Evolutionary conservation across 202 grass and related monocot species (phyloP), one percentile per base, ranked within the genome.

Genomic region (Bolboschoenoplectus hybrid): DNA sequence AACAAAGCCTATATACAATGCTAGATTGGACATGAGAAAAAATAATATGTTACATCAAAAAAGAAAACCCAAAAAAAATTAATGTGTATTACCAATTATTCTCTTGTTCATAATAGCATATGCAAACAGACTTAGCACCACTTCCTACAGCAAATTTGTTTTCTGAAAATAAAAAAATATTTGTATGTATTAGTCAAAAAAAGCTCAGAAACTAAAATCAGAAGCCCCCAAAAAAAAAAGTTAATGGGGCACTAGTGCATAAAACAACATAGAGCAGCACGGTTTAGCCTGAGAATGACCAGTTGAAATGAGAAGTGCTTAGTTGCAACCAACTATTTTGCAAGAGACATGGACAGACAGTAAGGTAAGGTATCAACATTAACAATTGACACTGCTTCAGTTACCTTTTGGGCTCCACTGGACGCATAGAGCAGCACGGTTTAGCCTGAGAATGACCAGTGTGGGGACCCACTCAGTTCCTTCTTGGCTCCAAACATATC

Each of bases 61-160:
- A 81, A 57, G 36, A 67, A 56, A 56, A 26, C 65, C 47, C 14
- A 17, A 55, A 83, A 70, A n/a, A 36, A 67, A 12, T 16, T 4
- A 51, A 78, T 57, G 40, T 53, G 14, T 67, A 86, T 87, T 97
- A 99, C 97, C 97, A 97, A 70, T 99, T 93, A 81, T 97, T 99
- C 74, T 97, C 93, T 86, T 97, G 88, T 67, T 99, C 93, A 47
- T 94, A 99, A 81, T 99, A 99, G 83, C 97, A 99, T 91, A 99
- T 84, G 85, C 92, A 99, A 78, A 99, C 90, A 88, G 93, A 91
- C 84, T 99, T 99, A 61, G 97, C 97, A 79, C 97, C 97, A 90
- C 97, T 99, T 91, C 97, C 97, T 58, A 99, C 97, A 19, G 97
- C 97, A 63, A 99, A 99, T 82, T 99, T 99, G 86, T 99, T 99